Base-by-base conservation (phyloP, 495 filamentous ascomycete genomes). In the Jackrogersella minutella region DNA sequence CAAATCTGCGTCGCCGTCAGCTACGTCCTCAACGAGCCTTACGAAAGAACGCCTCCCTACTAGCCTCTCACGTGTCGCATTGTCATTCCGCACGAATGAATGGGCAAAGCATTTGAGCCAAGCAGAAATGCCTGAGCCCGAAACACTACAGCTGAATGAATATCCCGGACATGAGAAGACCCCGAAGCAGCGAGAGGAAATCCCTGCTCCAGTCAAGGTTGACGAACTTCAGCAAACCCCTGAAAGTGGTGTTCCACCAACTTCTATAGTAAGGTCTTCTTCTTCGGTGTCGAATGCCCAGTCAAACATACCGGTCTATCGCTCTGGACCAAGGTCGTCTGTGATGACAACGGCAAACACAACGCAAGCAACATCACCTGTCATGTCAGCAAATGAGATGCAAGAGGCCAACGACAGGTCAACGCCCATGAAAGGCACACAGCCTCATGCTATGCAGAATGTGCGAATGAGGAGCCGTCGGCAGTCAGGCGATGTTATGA, bases 41-140 rank as follows among this genome's bases (percentile, higher is more conserved):
- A 79, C 77, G 5, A 82, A 78, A 55, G 79, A 79, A 1, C 79
- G 80, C 26, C 77, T 89, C 2, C 86, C 87, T 2, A 67, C 76
- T 2, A 80, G 79, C 16, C 49, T 88, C n/a, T 93, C 93, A 1
- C 88, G 82, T 53, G 81, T 97, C 9, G 87, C 92, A 0, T 81
- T 90, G 71, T 90, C 88, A 0, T 97, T 95, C 69, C 86, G 94
- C 44, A 97, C 93, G 4, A 96, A 97, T 67, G 93, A 98, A 78
- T 98, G 94, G 94, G 93, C 93, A 0, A 97, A 97, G 71, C 92
- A 97, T 76, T 78, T 96, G 16, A 85, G 87, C 26, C 77, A 82
- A 39, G 94, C 94, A 3, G 94, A 97, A 14, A 78, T 76, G 3
- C 93, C 92, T 21, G 88, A 91, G n/a, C 68, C 86, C 4, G 91